Evolutionary conservation across 139 green algal genomes (phyloP), one percentile per base, ranked within the genome.

Genomic region (Chlamydomonas eustigma): DNA sequence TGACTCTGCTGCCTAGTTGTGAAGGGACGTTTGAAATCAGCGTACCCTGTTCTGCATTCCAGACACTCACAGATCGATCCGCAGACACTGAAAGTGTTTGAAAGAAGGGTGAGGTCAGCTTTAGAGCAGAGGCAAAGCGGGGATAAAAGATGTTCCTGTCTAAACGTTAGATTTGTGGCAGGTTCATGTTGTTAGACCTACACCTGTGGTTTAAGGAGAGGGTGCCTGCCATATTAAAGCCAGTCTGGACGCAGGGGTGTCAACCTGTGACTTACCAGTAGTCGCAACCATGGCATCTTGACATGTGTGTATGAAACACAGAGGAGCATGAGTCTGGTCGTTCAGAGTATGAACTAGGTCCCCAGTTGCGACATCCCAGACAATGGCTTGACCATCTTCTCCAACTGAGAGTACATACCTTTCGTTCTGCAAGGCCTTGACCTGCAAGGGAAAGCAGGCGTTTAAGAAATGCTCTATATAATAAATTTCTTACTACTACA

Each of bases 301-400:
- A 28, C 12, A 58, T 28, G 44, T 58, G 12, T 12, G 18, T 28
- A 58, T 12, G 44, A 58, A 58, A 18, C 18, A 28, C 12, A 58
- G 12, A 18, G 44, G 44, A 18, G 44, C 12, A 18, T 58, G 12
- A 18, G 12, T 58, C 12, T 58, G 44, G 44, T 18, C 44, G 44
- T 18, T 58, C 12, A 58, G 44, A 18, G 44, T 28, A 18, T 58
- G 44, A 28, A 22, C 58, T 8, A 69, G 5, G 5, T 69, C 5
- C 18, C 22, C 58, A n/a, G 58, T 32, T 33, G 32, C 76, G 33
- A 30, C 64, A 52, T 66, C 67, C 12, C 34, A 51, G 31, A 32
- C 33, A 8, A 30, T 74, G 33, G 18, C 67, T 8, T 22, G 33
- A 58, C 33, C 37, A 76, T 37, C 76, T 81, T 44, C 71, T 31